Conservation (phyloP, 805 yeast genomes). For the Metschnikowia similis region DNA sequence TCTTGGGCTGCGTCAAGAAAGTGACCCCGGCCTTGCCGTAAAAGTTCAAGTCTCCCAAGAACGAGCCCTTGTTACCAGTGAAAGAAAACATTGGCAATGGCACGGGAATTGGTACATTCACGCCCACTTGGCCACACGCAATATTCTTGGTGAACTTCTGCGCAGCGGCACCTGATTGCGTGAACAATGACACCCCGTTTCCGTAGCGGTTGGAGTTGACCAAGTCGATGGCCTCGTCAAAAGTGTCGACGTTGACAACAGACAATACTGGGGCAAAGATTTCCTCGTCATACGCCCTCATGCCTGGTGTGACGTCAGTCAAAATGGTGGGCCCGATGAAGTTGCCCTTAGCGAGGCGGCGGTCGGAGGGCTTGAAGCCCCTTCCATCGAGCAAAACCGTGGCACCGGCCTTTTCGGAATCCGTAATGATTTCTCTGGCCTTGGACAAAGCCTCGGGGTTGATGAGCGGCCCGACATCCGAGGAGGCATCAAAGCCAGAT, state of each 20-base stretch:
- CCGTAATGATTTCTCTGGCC: slow-evolving; percentile 53
- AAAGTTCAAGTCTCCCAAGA: slow-evolving; percentile 75
- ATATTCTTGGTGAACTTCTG: slow-evolving; percentile 65
- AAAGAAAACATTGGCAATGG: slow-evolving; percentile 79
- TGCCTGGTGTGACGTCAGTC: slow-evolving; percentile 58
- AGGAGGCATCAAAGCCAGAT: slow-evolving; percentile 59
- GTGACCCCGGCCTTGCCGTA: slow-evolving; percentile 74
- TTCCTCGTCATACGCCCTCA: slow-evolving; percentile 70
- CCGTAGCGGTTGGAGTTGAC: slow-evolving; percentile 60
- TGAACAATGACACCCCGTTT: slow-evolving; percentile 68
- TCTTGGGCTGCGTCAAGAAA: slow-evolving; percentile 71
- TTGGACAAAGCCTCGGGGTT: slow-evolving; percentile 53
- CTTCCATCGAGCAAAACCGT: slow-evolving; percentile 62
- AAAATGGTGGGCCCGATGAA: slow-evolving; percentile 70
- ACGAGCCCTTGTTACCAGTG: slow-evolving; percentile 72
- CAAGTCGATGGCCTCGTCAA: slow-evolving; percentile 64
- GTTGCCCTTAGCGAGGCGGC: slow-evolving; percentile 50
- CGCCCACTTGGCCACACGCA: slow-evolving; percentile 74
- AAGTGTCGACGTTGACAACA: slow-evolving; percentile 56
- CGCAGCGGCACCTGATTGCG: slow-evolving; percentile 65
- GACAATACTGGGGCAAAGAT: slow-evolving; percentile 74
- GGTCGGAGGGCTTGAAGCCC: slow-evolving; percentile 36
- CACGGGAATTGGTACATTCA: slow-evolving; percentile 76
- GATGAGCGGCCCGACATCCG: slow-evolving; percentile 72
- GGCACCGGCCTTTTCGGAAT: slow-evolving; percentile 59